A percentile compares a stretch with the other conserved stretches of the same genome.
Evolutionary conservation across 257 asterid genomes (phyloP).

Genomic region (Przewalskia tangutica): DNA sequence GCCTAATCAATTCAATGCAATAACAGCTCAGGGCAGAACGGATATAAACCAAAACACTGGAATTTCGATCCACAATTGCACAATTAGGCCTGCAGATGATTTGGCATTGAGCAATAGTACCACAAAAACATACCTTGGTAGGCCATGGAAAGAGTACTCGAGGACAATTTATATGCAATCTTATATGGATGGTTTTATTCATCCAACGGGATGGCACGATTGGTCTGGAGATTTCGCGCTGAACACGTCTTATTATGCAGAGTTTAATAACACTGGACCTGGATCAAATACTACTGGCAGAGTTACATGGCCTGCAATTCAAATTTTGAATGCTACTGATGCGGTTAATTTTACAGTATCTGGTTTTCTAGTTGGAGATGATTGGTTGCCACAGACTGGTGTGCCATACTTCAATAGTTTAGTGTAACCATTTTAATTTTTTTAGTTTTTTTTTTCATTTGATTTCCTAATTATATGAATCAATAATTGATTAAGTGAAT

Average conservation of each 20-base stretch:
- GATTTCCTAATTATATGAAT: background rate
- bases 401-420: conserved; percentile 35
- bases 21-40: conserved; percentile 71
- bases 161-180: conserved; percentile 51
- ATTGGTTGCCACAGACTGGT: conserved; percentile 52
- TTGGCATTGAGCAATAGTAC: conserved; percentile 18
- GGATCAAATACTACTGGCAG: conserved; percentile 42
- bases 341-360: conserved; percentile 50
- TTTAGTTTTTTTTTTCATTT: background rate
- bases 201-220: conserved; percentile 47
- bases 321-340: conserved; percentile 25
- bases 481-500: background rate
- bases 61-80: conserved; percentile 51
- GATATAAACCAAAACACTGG: conserved; percentile 83
- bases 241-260: conserved; percentile 59
- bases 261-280: conserved; percentile 47
- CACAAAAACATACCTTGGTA: conserved; percentile 43
- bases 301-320: conserved; percentile 69
- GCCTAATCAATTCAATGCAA: conserved; percentile 45
- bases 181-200: conserved; percentile 25
- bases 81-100: conserved; percentile 38
- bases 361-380: conserved; percentile 41
- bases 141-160: conserved; percentile 78
- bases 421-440: background rate
- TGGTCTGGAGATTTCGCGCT: conserved; percentile 70